Conservation (phyloP, 23 red algal species). For the Agarophyton chilense region DNA sequence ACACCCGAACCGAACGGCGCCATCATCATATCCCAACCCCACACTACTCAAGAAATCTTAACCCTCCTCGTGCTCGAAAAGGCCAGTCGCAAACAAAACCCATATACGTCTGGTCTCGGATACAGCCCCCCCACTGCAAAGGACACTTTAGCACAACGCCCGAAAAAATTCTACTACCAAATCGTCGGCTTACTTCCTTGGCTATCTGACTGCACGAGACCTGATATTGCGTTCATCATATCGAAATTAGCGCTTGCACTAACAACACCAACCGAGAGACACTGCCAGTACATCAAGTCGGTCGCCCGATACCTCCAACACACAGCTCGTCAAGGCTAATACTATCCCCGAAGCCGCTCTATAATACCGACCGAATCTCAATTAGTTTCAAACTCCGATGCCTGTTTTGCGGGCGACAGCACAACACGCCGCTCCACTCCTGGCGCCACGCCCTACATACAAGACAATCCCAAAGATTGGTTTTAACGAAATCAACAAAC, state of each 20-base stretch:
- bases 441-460: neutral
- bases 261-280: neutral
- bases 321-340: neutral
- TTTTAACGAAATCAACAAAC: neutral
- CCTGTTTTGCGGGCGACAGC: neutral
- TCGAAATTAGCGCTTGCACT: neutral
- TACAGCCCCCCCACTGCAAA: neutral
- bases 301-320: neutral
- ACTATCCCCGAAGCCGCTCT: neutral
- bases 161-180: neutral
- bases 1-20: neutral
- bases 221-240: slow-evolving; percentile 16
- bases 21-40: neutral
- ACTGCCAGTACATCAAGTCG: neutral
- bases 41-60: neutral
- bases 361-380: neutral
- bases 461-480: neutral
- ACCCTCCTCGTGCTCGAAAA: neutral
- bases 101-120: neutral
- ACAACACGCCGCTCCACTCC: neutral
- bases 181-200: slow-evolving; percentile 1
- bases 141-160: too few relatives aligned
- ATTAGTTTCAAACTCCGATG: neutral
- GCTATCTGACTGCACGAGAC: slow-evolving; percentile 4
- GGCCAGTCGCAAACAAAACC: neutral